Evolutionary conservation across 75 land plant species (phyloP), one percentile per base, ranked within the genome.

Genomic region (Picea sitchensis): DNA sequence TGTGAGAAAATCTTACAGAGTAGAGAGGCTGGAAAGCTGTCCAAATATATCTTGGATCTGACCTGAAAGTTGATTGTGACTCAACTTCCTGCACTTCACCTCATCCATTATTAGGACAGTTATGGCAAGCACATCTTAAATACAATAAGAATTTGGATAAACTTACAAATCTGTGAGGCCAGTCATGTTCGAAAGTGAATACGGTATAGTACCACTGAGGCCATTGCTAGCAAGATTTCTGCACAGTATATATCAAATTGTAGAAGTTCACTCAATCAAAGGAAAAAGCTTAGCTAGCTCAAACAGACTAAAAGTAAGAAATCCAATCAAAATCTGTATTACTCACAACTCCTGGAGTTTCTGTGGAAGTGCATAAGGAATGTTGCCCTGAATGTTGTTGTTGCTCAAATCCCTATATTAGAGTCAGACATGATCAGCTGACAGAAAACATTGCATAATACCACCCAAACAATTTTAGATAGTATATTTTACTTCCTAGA

Each of bases 361-460:
- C 56, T 86, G 93, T 75, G 98, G 95, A 64, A 95, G 81, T 30
- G 78, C 73, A 78, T 91, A 91, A 36, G 93, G 93, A 21, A 95
- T 81, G 34, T 61, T 68, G 58, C 82, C 82, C 56, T 76, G 81
- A 71, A 95, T 80, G 82, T 92, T 87, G 36, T 95, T 95, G 62
- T 90, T 92, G 86, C 93, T 95, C 73, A 93, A 1, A 78, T 93
- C 93, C 72, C 96, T 93, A 91, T 76, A 86, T 67, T 7, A 34
- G n/a, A 67, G 71, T 67, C 44, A 20, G 8, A 67, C 71, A 15
- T 34, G 41, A 67, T 67, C 54, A 47, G 54, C 54, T 47, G 54
- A 34, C 71, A 65, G 36, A 34, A 65, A 15, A 20, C 41, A 67
- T 67, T 32, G 15, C 32, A 34, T 17, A 67, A 34, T 34, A 23